Evolutionary conservation across 352 stramenopile genomes (phyloP), one percentile per base, ranked within the genome.

Genomic region (Phytopythium aichiense): DNA sequence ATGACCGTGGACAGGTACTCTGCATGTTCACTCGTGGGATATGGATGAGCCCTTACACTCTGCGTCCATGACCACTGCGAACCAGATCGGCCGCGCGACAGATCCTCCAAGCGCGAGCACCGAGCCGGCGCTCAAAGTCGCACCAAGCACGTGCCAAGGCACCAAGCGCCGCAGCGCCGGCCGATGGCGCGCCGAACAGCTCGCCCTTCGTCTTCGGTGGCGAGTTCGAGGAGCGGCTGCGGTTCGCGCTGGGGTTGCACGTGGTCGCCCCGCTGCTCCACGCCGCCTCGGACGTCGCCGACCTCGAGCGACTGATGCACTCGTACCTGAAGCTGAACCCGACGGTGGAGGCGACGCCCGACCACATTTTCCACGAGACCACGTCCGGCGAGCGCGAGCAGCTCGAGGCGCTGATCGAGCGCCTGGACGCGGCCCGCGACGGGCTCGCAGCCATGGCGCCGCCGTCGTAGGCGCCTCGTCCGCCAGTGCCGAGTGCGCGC

Each of bases 281-380:
- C 37, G 63, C 67, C 0, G 54, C 70, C 40, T 71, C 59, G 37
- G 56, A 68, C 28, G 37, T 56, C 22, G 52, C 54, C 31, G 56
- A 64, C 35, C 57, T 74, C 11, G 52, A 64, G 15, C 60, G 64
- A 22, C 63, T 56, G 37, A 65, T 74, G 67, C 64, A 66, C 35
- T 60, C 69, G 22, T 75, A 75, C 35, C 58, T 65, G 48, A 64
- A 61, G 16, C 40, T 43, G n/a, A 43, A 63, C 30, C 68, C 58
- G 16, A 65, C 64, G 6, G 61, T 69, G 15, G 22, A 35, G 15
- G 37, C 38, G 6, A 58, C 42, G 20, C 52, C 42, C 25, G 54
- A n/a, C 7, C 64, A 74, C 33, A 58, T 72, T 23, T 74, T 74
- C 25, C 35, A 56, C 23, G 65, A 75, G 4, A 65, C 12, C 25